Percentiles rank a stretch among this genome's conserved stretches.
These are phyloP conservation scores for Ceratobasidium sp. DNA, from an alignment of 1,284 basidiomycete species.

Conservation along the genomic window DNA sequence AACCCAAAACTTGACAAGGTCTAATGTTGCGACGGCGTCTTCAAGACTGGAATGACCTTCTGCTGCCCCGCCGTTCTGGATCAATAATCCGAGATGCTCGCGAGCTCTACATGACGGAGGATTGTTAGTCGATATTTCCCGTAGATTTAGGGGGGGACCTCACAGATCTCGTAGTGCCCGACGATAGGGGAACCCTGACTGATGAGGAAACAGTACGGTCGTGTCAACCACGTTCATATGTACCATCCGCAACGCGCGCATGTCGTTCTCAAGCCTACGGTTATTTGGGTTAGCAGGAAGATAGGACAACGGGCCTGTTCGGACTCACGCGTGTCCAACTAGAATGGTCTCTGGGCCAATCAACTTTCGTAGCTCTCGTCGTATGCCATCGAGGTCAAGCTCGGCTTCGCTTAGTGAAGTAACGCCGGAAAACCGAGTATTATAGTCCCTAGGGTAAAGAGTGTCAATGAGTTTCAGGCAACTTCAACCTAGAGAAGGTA, in stretches of 20 bases:
- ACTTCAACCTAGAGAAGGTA: constrained; percentile 47
- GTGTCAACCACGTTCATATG: constrained; percentile 89
- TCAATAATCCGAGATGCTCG: constrained; percentile 80
- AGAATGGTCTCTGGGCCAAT: constrained; percentile 85
- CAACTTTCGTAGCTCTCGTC: constrained; percentile 74
- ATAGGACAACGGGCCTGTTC: not conserved
- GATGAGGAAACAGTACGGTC: constrained; percentile 84
- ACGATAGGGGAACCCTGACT: constrained; percentile 81
- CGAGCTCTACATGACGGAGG: constrained; percentile 68
- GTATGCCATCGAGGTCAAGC: constrained; percentile 74
- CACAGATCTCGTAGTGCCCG: constrained; percentile 84
- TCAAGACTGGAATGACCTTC: constrained; percentile 87
- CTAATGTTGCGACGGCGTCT: constrained; percentile 86
- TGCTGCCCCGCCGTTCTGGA: constrained; percentile 76
- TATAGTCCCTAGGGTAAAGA: constrained; percentile 76
- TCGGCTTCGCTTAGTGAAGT: constrained; percentile 72
- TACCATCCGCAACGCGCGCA: constrained; percentile 86
- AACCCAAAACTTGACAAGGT: constrained; percentile 73
- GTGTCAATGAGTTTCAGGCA: constrained; percentile 29
- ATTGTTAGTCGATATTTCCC: not conserved
- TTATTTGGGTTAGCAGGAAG: not conserved
- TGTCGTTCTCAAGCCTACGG: constrained; percentile 90
- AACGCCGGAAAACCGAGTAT: constrained; percentile 89
- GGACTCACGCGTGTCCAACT: constrained; percentile 69
- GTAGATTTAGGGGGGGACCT: constrained; percentile 54